Conservation (phyloP, 2,329 filamentous ascomycete genomes). For the Venturia nashicola region DNA sequence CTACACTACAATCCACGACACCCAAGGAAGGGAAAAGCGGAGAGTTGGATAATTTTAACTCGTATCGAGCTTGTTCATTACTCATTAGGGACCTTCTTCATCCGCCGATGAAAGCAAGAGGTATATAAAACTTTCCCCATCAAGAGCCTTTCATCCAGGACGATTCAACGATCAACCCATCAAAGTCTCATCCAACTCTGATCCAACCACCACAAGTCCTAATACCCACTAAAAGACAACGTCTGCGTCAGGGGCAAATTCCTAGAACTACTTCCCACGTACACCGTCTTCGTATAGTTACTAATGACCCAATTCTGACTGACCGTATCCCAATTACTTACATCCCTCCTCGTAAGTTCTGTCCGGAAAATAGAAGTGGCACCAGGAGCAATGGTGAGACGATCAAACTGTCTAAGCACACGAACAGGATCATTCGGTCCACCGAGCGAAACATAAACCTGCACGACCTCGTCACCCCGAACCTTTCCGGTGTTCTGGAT, state of each 20-base stretch:
- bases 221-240: slow-evolving; percentile 11
- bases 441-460: slow-evolving; percentile 68
- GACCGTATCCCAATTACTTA: slow-evolving; percentile 74
- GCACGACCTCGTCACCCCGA: slow-evolving; percentile 58
- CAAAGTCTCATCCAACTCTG: background rate
- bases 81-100: too few relatives aligned
- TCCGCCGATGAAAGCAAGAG: too few relatives aligned
- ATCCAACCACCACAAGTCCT: background rate
- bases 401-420: slow-evolving; percentile 69
- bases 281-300: slow-evolving; percentile 44
- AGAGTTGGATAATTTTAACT: too few relatives aligned
- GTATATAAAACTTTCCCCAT: too few relatives aligned
- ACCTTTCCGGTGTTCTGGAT: slow-evolving; percentile 59
- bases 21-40: too few relatives aligned
- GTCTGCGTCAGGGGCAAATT: slow-evolving; percentile 37
- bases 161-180: too few relatives aligned
- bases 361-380: slow-evolving; percentile 52
- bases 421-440: slow-evolving; percentile 56
- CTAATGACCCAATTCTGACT: slow-evolving; percentile 74
- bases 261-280: slow-evolving; percentile 47
- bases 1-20: too few relatives aligned
- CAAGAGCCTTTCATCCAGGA: too few relatives aligned
- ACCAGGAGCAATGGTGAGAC: slow-evolving; percentile 60
- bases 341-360: slow-evolving; percentile 62
- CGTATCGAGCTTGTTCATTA: too few relatives aligned